Base-by-base conservation (phyloP, 805 yeast species). In the Candida orba region DNA sequence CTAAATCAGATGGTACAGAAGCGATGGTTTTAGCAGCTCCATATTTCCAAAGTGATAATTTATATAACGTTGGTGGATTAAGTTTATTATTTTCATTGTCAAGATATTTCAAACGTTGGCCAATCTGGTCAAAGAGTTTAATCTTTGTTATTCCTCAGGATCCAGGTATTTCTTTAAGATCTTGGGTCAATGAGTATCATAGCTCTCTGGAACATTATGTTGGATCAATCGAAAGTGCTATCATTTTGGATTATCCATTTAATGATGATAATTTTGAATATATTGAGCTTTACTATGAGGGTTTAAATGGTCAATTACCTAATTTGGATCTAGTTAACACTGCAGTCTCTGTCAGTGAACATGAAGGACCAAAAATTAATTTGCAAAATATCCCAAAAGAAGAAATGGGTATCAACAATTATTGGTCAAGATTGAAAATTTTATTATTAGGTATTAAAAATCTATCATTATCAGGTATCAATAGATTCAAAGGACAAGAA, bases 101-200 rank as follows among this genome's bases (percentile, higher is more conserved):
- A 0, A 73, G 90, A 49, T 91, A 84, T 65, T 84, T 91, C 61
- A 73, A 79, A 36, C 72, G 88, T 51, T 79, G 95, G 84, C 83
- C 95, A 8, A 77, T 93, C 10, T 93, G 98, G 99, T 87, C 96
- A 20, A 93, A 93, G 59, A 95, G 90, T 58, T 81, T 93, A 50
- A 84, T 93, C 24, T 67, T 93, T 36, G 95, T 90, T 24, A 75
- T 88, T 40, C 89, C 96, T 4, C 78, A 79, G 40, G 78, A 89
- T 56, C 78, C 84, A 1, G 76, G 76, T 37, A 67, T 69, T 27
- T 78, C 93, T 1, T 67, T 91, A 45, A 70, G 95, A 46, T 67
- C 80, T 4, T 93, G 98, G 98, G 96, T 91, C 8, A 87, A 84
- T 47, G 96, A 95, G 1, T 93, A 93, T 62, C 98, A 93, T 57